Conservation (phyloP, 2,329 filamentous ascomycete species). For the Stagonosporopsis cucurbitacearum region DNA sequence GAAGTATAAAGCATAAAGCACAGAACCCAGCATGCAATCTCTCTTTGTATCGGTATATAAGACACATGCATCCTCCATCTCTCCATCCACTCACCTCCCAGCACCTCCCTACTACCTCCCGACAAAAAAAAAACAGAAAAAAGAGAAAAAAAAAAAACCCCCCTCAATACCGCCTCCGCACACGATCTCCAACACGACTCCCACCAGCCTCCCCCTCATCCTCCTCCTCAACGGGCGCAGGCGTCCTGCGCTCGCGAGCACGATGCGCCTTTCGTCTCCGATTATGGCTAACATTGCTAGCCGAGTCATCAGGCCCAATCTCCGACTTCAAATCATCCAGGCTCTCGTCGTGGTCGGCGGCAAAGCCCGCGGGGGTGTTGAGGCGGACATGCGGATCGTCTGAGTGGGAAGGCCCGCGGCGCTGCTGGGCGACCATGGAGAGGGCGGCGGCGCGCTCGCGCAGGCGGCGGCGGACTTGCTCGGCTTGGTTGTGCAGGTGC, state of each 20-base stretch:
- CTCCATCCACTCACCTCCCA: too few relatives aligned
- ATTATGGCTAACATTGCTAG: constrained; percentile 79
- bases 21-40: too few relatives aligned
- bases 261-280: constrained; percentile 71
- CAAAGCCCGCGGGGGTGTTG: constrained; percentile 55
- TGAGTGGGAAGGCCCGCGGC: constrained; percentile 56
- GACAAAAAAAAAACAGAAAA: too few relatives aligned
- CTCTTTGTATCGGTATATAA: too few relatives aligned
- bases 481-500: constrained; percentile 83
- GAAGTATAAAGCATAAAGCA: too few relatives aligned
- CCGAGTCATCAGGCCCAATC: constrained; percentile 78
- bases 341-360: constrained; percentile 43
- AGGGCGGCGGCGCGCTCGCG: constrained; percentile 84
- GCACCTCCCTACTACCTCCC: too few relatives aligned
- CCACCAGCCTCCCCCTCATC: constrained; percentile 42
- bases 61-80: too few relatives aligned
- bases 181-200: constrained; percentile 35
- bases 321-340: constrained; percentile 53
- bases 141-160: too few relatives aligned
- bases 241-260: constrained; percentile 72
- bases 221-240: constrained; percentile 71
- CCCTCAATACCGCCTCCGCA: constrained; percentile 33
- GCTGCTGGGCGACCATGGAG: constrained; percentile 66
- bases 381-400: constrained; percentile 53
- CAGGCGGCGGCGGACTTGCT: constrained; percentile 77